phyloP scores from a whole-genome alignment of 179 eudicot species.

The Amaranthus tricolor region DNA sequence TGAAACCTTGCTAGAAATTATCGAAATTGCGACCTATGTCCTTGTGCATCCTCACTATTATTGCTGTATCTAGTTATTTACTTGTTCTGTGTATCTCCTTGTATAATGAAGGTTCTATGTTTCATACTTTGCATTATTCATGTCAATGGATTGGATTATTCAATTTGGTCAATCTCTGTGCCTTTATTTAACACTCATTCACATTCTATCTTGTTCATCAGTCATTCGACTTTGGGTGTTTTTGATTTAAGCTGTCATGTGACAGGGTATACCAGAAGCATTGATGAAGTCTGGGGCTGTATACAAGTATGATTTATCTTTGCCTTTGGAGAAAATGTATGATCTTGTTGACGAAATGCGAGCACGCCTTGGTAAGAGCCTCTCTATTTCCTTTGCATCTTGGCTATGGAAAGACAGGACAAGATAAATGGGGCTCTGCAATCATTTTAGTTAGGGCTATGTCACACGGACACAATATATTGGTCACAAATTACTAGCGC shows the following conservation, averaged over 20 bases:
- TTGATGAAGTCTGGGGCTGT: slow-evolving; percentile 89
- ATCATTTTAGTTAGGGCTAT: background rate
- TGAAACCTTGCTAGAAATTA: background rate
- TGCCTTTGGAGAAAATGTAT: slow-evolving; percentile 90
- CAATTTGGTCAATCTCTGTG: too few species aligned
- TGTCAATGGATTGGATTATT: background rate
- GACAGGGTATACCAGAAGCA: slow-evolving; percentile 92
- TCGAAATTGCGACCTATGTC: background rate
- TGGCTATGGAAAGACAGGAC: background rate
- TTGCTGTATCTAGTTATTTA: background rate
- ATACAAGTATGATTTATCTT: slow-evolving; percentile 92
- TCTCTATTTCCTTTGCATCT: slow-evolving; percentile 1
- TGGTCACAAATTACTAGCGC: too few species aligned
- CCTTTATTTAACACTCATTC: background rate
- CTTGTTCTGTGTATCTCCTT: background rate
- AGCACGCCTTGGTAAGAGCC: slow-evolving; percentile 65
- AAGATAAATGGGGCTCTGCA: slow-evolving; percentile 6
- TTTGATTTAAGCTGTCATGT: slow-evolving; percentile 4
- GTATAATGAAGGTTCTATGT: background rate
- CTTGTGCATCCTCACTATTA: background rate
- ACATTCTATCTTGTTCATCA: background rate
- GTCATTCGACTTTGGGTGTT: background rate
- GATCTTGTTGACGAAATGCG: slow-evolving; percentile 93
- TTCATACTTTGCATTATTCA: background rate
- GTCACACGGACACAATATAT: background rate